phyloP scores from a whole-genome alignment of 1,139 yeast species.

The Chernovozyma aurita region DNA sequence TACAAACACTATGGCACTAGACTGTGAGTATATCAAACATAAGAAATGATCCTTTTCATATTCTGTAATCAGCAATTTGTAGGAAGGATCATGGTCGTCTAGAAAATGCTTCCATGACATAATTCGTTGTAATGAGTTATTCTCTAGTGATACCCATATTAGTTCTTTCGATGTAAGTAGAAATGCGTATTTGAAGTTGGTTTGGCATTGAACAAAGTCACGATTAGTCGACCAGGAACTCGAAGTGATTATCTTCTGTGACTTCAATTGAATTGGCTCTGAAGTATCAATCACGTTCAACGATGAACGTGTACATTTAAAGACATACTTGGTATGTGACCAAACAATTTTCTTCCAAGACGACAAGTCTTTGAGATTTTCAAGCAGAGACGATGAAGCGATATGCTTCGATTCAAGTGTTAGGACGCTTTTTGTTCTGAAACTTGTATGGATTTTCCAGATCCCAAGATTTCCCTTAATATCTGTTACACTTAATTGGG shows the following conservation, averaged over 20 bases:
- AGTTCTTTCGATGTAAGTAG: constrained; percentile 61
- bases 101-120: constrained; percentile 71
- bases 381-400: not conserved
- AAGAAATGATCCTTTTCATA: constrained; percentile 17
- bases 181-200: constrained; percentile 23
- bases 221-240: constrained; percentile 54
- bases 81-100: constrained; percentile 51
- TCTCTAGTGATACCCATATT: constrained; percentile 37
- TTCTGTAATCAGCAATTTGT: constrained; percentile 32
- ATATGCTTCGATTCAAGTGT: not conserved
- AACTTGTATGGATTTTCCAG: constrained; percentile 22
- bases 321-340: constrained; percentile 30
- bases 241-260: constrained; percentile 40
- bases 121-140: constrained; percentile 28
- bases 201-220: constrained; percentile 30
- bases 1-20: constrained; percentile 36
- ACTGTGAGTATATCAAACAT: constrained; percentile 39
- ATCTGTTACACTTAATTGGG: constrained; percentile 45
- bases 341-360: constrained; percentile 51
- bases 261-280: constrained; percentile 16
- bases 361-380: constrained; percentile 40
- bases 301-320: constrained; percentile 44
- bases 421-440: not conserved
- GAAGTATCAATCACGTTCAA: constrained; percentile 27
- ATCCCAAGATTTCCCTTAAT: constrained; percentile 47